A percentile compares a stretch with the other conserved stretches of the same genome.
Conservation (phyloP, 352 stramenopile species). For the Phytophthora fragariaefolia region DNA sequence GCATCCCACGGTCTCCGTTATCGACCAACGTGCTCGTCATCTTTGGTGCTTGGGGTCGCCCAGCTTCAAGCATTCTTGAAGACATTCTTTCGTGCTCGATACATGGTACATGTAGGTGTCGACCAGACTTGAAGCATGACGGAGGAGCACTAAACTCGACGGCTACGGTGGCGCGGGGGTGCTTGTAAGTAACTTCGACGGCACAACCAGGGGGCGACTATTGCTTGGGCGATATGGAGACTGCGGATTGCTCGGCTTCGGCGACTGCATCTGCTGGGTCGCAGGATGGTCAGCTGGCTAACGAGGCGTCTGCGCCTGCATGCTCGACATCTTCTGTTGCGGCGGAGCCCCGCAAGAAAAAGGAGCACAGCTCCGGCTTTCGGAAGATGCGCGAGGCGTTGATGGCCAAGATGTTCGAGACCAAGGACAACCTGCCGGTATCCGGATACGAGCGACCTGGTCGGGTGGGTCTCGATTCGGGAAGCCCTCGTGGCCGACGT, state of each 20-base stretch:
- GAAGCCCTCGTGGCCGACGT: neutral
- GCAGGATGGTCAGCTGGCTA: conserved; percentile 13
- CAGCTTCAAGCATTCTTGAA: neutral
- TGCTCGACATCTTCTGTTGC: conserved; percentile 4
- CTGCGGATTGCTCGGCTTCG: conserved; percentile 16
- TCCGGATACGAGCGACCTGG: conserved; percentile 14
- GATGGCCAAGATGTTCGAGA: conserved; percentile 59
- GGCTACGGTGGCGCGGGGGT: neutral
- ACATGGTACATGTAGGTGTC: too few species aligned
- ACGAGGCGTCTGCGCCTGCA: conserved; percentile 15
- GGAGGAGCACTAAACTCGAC: conserved; percentile 16
- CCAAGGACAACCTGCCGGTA: conserved; percentile 54
- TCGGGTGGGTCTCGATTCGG: neutral
- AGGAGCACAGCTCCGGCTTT: conserved; percentile 36
- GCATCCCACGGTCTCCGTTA: neutral
- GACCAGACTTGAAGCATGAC: too few species aligned
- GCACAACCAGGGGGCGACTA: neutral
- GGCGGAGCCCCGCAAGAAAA: conserved; percentile 13
- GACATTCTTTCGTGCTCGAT: too few species aligned
- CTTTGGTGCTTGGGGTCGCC: neutral
- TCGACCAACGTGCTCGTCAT: neutral
- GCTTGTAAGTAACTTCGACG: conserved; percentile 15
- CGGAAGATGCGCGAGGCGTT: conserved; percentile 68
- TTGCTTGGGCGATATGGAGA: conserved; percentile 18
- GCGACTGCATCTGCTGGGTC: conserved; percentile 32